Evolutionary conservation across 306 rosid genomes (phyloP), one percentile per base, ranked within the genome.

Genomic region (Inga oerstediana): DNA sequence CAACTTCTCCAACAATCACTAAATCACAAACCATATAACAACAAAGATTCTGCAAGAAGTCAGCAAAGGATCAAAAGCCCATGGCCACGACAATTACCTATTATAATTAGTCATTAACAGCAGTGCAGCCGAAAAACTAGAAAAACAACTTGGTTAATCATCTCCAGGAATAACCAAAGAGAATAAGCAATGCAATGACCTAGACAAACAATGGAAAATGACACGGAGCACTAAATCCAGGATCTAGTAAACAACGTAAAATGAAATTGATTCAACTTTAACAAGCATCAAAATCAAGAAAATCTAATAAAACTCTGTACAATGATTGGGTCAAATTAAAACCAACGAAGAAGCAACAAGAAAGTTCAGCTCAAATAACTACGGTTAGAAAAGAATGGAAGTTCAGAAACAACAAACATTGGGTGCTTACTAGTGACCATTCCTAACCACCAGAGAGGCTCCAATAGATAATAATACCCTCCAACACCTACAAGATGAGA

Each of bases 401-500:
- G 16, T 71, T 76, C 64, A 44, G 46, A 72, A 35, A 17, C 80
- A 62, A 48, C 67, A 77, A 69, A 41, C 61, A 77, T 34, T 68
- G 43, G 56, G 34, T 61, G 79, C 93, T 92, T 87, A 94, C 98
- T 90, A 80, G 91, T 92, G 74, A 88, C 51, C 94, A 91, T 72
- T 72, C 98, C 98, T 17, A 91, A 70, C 98, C 98, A 94, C 98
- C 98, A 92, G 3, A 92, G 91, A 84, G 97, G 97, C 84, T 94
- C 98, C 88, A 91, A 80, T 74, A 94, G 97, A 83, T 94, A 94
- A 88, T 92, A 83, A 79, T 88, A 89, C 6, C 98, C 98, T 66
- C 97, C 98, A 89, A 87, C 85, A 77, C 97, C 98, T 94, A 30
- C 84, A 86, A 81, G 64, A 81, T 52, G 46, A 12, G 74, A 37